These are phyloP conservation scores for Pigoraptor vietnamica DNA, from an alignment of 78 protist genomes.

Conservation along the genomic window DNA sequence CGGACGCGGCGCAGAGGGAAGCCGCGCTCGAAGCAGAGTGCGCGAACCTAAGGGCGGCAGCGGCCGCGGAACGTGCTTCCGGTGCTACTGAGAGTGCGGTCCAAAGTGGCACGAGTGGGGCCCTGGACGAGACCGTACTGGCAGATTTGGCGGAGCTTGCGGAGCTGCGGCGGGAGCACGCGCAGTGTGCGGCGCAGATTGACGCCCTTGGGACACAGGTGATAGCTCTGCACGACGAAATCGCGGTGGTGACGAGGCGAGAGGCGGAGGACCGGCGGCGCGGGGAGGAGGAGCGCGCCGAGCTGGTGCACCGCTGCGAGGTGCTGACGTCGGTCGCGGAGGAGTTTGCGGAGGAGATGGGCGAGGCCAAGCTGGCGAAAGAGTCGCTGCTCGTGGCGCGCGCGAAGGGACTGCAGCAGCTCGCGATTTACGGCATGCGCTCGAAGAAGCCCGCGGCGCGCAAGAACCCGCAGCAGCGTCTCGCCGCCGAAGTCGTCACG, in stretches of 20 bases:
- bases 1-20: background rate
- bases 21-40: background rate
- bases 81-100: no score
- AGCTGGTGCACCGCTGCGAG: background rate
- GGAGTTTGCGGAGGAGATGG: background rate
- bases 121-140: no score
- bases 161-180: background rate
- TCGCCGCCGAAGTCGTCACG: background rate
- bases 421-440: background rate
- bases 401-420: background rate
- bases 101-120: no score
- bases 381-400: background rate
- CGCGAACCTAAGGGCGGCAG: background rate
- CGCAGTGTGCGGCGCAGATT: background rate
- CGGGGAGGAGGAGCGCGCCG: background rate
- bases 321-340: background rate
- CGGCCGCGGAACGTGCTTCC: no score
- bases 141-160: background rate
- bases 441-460: background rate
- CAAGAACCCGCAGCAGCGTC: background rate
- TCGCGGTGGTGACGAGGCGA: background rate
- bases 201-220: background rate
- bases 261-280: background rate
- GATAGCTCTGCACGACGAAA: background rate
- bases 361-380: background rate